phyloP scores from a whole-genome alignment of 306 rosid species.

The Cyamopsis tetragonoloba region DNA sequence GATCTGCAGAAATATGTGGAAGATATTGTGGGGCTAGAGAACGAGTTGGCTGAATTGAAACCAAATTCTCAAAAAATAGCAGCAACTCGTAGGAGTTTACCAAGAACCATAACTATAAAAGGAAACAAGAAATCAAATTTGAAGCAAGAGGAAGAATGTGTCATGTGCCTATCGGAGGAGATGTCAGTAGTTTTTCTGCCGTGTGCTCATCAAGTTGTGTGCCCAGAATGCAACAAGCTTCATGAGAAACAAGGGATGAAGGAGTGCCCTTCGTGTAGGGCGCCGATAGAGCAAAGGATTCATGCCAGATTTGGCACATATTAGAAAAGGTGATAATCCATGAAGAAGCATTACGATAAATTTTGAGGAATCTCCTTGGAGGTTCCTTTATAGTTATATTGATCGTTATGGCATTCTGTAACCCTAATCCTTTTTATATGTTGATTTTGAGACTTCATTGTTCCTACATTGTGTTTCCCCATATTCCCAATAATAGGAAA shows the following conservation, averaged over 20 bases:
- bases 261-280: constrained; percentile 73
- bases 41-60: constrained; percentile 34
- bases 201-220: constrained; percentile 64
- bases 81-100: constrained; percentile 28
- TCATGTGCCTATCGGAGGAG: constrained; percentile 71
- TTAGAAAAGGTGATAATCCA: neutral
- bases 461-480: neutral
- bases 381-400: constrained; percentile 22
- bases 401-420: neutral
- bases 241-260: constrained; percentile 69
- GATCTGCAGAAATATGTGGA: constrained; percentile 41
- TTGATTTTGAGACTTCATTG: constrained; percentile 15
- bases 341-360: neutral
- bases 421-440: constrained; percentile 1
- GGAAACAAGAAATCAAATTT: constrained; percentile 31
- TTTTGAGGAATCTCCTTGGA: neutral
- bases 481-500: neutral
- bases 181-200: constrained; percentile 63
- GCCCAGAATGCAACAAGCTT: constrained; percentile 56
- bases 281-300: constrained; percentile 44
- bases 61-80: constrained; percentile 44
- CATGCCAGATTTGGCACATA: constrained; percentile 35
- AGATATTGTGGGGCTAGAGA: constrained; percentile 42
- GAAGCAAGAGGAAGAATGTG: constrained; percentile 66
- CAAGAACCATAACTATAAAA: constrained; percentile 9